Evolutionary conservation across 768 basidiomycete species (phyloP).

Genomic region (Hygrophorus pudorinus): DNA sequence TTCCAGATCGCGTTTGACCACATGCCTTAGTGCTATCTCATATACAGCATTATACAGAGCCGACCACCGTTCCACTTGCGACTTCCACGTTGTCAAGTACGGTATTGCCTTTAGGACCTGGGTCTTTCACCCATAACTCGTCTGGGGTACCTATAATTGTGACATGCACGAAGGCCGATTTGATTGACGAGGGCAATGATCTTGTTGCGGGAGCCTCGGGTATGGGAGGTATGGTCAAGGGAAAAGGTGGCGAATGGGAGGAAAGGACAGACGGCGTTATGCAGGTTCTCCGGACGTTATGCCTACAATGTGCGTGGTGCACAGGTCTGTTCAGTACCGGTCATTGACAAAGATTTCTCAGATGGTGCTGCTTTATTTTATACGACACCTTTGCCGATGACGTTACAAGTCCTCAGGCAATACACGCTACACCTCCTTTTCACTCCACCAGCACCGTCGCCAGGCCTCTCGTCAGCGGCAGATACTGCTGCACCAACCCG

Average conservation of each 20-base stretch:
- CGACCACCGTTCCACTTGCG: slow-evolving; percentile 53
- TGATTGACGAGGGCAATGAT: slow-evolving; percentile 78
- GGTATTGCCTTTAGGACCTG: slow-evolving; percentile 73
- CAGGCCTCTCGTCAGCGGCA: slow-evolving; percentile 44
- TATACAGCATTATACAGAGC: slow-evolving; percentile 85
- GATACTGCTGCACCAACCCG: slow-evolving; percentile 59
- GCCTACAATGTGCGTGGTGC: slow-evolving; percentile 70
- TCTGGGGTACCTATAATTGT: slow-evolving; percentile 84
- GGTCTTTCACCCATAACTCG: slow-evolving; percentile 78
- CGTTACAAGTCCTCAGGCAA: slow-evolving; percentile 66
- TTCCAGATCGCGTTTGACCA: neutral
- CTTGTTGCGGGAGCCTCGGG: slow-evolving; percentile 66
- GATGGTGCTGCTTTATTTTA: slow-evolving; percentile 93
- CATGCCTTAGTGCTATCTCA: slow-evolving; percentile 69
- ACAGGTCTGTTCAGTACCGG: neutral
- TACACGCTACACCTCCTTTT: slow-evolving; percentile 80
- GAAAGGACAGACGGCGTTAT: slow-evolving; percentile 92
- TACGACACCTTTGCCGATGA: slow-evolving; percentile 72
- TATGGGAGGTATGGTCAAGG: slow-evolving; percentile 87
- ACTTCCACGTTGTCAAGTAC: slow-evolving; percentile 55
- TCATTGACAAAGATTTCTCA: slow-evolving; percentile 19
- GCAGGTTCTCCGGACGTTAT: slow-evolving; percentile 90
- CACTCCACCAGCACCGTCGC: slow-evolving; percentile 66
- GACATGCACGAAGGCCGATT: slow-evolving; percentile 85
- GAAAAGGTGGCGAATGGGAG: slow-evolving; percentile 89